Base-by-base conservation (phyloP, 257 asterid species). In the Oldenlandia corymbosa region DNA sequence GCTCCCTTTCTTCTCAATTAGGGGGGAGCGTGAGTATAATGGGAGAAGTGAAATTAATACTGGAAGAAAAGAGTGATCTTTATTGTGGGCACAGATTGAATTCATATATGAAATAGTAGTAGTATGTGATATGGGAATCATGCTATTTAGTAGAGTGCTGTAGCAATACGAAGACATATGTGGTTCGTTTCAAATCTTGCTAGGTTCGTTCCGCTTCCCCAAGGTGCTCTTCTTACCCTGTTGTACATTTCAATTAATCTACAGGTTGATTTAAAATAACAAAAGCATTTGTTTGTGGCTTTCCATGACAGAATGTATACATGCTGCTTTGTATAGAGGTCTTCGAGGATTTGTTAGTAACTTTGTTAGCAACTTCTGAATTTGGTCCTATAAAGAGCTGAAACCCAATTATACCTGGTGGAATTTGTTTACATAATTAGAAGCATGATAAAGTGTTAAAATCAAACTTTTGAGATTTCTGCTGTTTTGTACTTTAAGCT, bases 171-270 rank as follows among this genome's bases (percentile, higher is more conserved):
- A n/a, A n/a, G n/a, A n/a, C n/a, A n/a, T n/a, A 63, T 85, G 91
- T 91, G 97, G 94, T 72, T 85, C 62, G 86, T 91, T 58, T 81
- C 96, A 52, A 85, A 68, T 75, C 80, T 90, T 45, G 92, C 95
- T 46, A 75, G 86, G 69, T 63, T 68, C 72, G 85, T 83, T 69
- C 95, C 92, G 28, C 63, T 90, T 37, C 96, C 96, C 3, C 97
- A 85, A 71, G 97, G 96, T 67, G 97, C 97, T 34, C 80, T 91
- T 64, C 88, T 88, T 59, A 72, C 97, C 32, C 84, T 90, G 48
- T 62, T 90, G 73, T 85, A 90, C 71, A 85, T 90, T 95, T 90
- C 95, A 24, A 82, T 87, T 65, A 87, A 80, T 80, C 83, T 85
- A 59, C 96, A 85, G 68, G 73, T 71, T 74, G 94, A 85, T 74